Percentiles rank a stretch among this genome's conserved stretches.
Evolutionary conservation across 202 grass and related monocot genomes (phyloP).

Genomic region (Carex arenaria): DNA sequence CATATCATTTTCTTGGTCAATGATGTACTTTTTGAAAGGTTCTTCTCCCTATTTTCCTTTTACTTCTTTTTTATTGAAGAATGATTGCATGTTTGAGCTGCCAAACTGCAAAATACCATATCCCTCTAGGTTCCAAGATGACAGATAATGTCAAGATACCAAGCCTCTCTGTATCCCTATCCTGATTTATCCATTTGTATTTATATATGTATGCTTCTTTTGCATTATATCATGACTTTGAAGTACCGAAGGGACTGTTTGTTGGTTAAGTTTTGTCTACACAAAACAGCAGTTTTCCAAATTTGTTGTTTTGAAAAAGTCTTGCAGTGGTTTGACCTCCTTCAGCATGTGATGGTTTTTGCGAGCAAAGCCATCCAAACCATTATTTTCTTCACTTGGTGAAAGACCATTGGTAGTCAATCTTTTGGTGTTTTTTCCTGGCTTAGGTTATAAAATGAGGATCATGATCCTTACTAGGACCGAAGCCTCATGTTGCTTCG

Average conservation of each 20-base stretch:
- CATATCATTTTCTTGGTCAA: conserved; percentile 95
- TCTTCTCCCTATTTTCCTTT: background rate
- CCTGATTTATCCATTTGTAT: background rate
- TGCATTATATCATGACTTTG: background rate
- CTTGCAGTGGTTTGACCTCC: background rate
- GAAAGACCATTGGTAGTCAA: background rate
- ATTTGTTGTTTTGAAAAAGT: background rate
- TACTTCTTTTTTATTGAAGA: background rate
- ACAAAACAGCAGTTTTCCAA: background rate
- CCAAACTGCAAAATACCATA: background rate
- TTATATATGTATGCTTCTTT: background rate
- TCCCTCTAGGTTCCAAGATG: background rate
- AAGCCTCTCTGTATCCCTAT: background rate
- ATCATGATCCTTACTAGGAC: too few species aligned
- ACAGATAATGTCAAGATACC: background rate
- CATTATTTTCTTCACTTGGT: background rate
- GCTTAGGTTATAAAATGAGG: background rate
- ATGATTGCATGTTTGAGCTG: background rate
- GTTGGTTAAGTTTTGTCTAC: background rate
- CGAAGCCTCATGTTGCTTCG: too few species aligned
- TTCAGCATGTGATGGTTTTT: background rate
- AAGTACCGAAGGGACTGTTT: background rate
- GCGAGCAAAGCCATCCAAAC: background rate
- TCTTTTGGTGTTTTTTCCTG: background rate
- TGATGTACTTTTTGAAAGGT: conserved; percentile 99